Conservation (phyloP, 768 basidiomycete species). For the Boletus fagicola region DNA sequence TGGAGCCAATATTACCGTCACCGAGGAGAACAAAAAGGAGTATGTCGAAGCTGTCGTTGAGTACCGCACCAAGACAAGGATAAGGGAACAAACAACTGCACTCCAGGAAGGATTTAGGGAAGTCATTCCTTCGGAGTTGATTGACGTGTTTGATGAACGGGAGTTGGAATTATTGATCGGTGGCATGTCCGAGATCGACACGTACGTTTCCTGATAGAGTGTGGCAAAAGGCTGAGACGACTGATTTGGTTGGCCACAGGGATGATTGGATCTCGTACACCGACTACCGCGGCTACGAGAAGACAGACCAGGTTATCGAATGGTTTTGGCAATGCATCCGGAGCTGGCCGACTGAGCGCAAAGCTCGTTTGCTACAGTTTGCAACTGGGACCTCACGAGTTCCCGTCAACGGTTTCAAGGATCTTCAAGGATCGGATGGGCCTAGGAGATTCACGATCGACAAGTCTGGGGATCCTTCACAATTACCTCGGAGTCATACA, state of each 20-base stretch:
- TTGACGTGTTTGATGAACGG: constrained; percentile 88
- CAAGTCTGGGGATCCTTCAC: constrained; percentile 86
- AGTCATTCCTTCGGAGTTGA: constrained; percentile 76
- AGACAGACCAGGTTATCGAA: constrained; percentile 83
- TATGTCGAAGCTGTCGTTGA: constrained; percentile 76
- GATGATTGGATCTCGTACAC: constrained; percentile 95
- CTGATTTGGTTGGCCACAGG: constrained; percentile 33
- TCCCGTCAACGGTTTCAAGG: constrained; percentile 93
- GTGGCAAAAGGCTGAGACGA: neutral
- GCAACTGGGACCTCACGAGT: constrained; percentile 83
- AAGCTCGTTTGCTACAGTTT: constrained; percentile 84
- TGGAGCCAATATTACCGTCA: constrained; percentile 61
- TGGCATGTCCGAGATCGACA: constrained; percentile 90
- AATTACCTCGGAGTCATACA: constrained; percentile 87
- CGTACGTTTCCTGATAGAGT: constrained; percentile 41
- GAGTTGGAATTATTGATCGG: constrained; percentile 89
- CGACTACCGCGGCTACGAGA: constrained; percentile 85
- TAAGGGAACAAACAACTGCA: constrained; percentile 80
- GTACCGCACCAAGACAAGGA: constrained; percentile 79
- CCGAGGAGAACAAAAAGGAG: constrained; percentile 74
- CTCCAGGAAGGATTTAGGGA: constrained; percentile 87
- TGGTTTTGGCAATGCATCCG: constrained; percentile 97
- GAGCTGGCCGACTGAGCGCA: constrained; percentile 87
- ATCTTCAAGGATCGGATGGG: constrained; percentile 90
- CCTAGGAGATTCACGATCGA: constrained; percentile 93